These are phyloP conservation scores for Geotrichum citri-aurantii DNA, from an alignment of 1,139 yeast species.

Conservation along the genomic window DNA sequence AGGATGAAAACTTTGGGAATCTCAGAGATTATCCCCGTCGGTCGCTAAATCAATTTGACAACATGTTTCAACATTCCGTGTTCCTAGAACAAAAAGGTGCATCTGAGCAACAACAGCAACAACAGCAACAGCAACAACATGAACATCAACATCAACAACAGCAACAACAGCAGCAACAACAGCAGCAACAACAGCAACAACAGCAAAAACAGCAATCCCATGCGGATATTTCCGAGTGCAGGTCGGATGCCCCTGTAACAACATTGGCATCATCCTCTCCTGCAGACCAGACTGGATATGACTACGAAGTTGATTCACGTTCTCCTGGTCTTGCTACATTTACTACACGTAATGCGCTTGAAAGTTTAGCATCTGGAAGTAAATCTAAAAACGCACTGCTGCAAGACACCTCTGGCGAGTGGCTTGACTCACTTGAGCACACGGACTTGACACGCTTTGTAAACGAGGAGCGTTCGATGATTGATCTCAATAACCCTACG, in stretches of 20 bases:
- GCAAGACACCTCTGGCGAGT: constrained; percentile 15
- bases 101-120: background rate
- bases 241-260: background rate
- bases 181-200: background rate
- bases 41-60: background rate
- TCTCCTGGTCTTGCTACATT: background rate
- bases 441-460: constrained; percentile 13
- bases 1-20: background rate
- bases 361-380: background rate
- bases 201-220: too few species aligned
- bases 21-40: background rate
- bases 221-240: background rate
- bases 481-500: constrained; percentile 8
- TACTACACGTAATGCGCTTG: background rate
- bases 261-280: background rate
- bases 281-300: background rate
- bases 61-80: background rate
- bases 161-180: background rate
- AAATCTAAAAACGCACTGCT: constrained; percentile 11
- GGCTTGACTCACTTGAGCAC: constrained; percentile 17
- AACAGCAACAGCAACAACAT: background rate
- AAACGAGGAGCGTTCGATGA: background rate
- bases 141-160: background rate
- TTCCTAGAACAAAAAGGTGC: background rate
- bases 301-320: background rate